Conservation (phyloP, 106 monocot genomes). For the Posidonia australis region DNA sequence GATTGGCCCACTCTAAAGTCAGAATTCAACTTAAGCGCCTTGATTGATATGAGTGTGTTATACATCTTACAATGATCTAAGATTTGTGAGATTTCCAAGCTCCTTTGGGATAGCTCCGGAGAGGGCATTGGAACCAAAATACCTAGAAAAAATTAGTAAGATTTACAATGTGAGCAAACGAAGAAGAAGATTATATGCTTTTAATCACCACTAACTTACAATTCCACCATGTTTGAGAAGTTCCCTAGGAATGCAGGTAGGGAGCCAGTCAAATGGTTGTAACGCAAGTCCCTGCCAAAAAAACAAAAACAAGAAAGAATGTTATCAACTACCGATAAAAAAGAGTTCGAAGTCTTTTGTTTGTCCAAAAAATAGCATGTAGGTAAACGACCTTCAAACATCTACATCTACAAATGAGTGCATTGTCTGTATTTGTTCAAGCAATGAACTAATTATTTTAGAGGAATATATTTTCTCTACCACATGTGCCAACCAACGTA, state of each 20-base stretch:
- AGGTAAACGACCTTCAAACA: too few species aligned
- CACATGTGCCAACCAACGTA: background rate
- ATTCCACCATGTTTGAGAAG: background rate
- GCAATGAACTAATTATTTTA: background rate
- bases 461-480: background rate
- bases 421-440: background rate
- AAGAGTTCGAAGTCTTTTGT: too few species aligned
- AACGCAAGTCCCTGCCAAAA: background rate
- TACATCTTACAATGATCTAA: slow-evolving; percentile 3
- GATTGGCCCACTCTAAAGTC: background rate
- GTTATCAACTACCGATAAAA: too few species aligned
- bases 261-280: background rate
- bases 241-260: slow-evolving; percentile 3
- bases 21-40: background rate
- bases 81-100: slow-evolving; percentile 3
- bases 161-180: background rate
- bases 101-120: slow-evolving; percentile 1
- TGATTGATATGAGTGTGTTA: background rate
- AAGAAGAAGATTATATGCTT: background rate
- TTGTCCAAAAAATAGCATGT: background rate
- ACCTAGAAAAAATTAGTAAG: background rate
- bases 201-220: background rate
- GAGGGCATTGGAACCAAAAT: slow-evolving; percentile 1
- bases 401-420: background rate
- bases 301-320: too few species aligned